Percentiles rank a stretch among this genome's conserved stretches.
phyloP scores from a whole-genome alignment of 202 grass and related monocot genomes.

The Eragrostis tef region DNA sequence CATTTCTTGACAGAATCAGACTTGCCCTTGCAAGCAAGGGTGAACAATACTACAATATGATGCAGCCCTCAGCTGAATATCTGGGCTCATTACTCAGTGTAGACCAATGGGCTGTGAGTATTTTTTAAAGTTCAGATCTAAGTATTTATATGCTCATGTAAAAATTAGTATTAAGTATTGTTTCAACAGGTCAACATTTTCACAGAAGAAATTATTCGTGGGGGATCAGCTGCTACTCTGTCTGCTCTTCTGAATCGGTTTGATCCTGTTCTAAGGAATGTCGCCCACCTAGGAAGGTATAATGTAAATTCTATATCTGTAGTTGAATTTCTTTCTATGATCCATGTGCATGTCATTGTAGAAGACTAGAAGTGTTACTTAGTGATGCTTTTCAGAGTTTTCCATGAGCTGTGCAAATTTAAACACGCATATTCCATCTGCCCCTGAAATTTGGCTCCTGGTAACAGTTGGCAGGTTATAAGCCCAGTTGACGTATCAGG shows the following conservation, averaged over 20 bases:
- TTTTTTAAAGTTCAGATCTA: constrained; percentile 45
- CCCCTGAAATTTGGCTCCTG: constrained; percentile 36
- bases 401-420: constrained; percentile 6
- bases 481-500: constrained; percentile 93
- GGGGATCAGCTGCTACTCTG: constrained; percentile 90
- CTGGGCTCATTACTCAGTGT: constrained; percentile 86
- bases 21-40: constrained; percentile 88
- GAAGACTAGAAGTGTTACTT: constrained; percentile 43
- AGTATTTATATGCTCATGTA: constrained; percentile 38
- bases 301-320: constrained; percentile 17
- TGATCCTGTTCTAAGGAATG: constrained; percentile 88
- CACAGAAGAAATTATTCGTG: constrained; percentile 96
- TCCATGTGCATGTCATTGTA: background rate
- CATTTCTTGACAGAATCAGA: constrained; percentile 94
- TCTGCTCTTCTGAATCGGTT: constrained; percentile 96
- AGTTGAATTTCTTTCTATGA: background rate
- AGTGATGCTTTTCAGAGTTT: constrained; percentile 27
- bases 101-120: constrained; percentile 83
- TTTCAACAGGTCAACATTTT: constrained; percentile 79
- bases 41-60: constrained; percentile 79
- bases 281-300: constrained; percentile 91
- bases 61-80: constrained; percentile 94
- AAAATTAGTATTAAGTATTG: constrained; percentile 10
- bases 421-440: constrained; percentile 23
- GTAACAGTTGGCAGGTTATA: constrained; percentile 96